Conservation (phyloP, 805 yeast genomes). For the Schwanniomyces yamadae region DNA sequence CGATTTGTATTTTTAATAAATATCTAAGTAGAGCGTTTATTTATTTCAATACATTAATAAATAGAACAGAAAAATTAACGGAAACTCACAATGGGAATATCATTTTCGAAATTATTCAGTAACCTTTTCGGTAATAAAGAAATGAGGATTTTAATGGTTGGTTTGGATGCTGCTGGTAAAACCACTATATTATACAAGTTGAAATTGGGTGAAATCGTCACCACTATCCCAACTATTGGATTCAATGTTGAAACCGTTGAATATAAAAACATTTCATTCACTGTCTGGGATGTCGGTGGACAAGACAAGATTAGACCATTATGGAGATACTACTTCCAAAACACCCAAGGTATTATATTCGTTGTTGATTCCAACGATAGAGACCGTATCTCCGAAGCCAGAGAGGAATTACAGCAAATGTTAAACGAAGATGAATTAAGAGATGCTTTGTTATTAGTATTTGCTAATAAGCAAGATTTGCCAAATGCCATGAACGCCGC, state of each 20-base stretch:
- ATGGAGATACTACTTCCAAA: slow-evolving; percentile 99
- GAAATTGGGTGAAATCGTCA: slow-evolving; percentile 93
- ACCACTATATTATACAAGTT: slow-evolving; percentile 94
- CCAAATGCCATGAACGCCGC: slow-evolving; percentile 99
- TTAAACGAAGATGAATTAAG: slow-evolving; percentile 97
- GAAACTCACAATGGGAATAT: slow-evolving; percentile 72
- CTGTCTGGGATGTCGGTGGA: slow-evolving; percentile 99
- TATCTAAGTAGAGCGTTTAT: slow-evolving; percentile 1
- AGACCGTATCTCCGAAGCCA: slow-evolving; percentile 96
- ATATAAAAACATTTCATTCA: slow-evolving; percentile 93
- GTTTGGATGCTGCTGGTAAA: slow-evolving; percentile 98
- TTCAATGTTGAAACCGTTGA: slow-evolving; percentile 97
- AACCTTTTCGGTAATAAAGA: slow-evolving; percentile 97
- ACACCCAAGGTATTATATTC: slow-evolving; percentile 97
- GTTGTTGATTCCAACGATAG: slow-evolving; percentile 98
- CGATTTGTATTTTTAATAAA: background rate
- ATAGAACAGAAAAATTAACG: slow-evolving; percentile 3
- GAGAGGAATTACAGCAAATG: slow-evolving; percentile 98
- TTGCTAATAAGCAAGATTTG: slow-evolving; percentile 98
- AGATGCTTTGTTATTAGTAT: slow-evolving; percentile 91
- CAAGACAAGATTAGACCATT: slow-evolving; percentile 98
- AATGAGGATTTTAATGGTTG: slow-evolving; percentile 98
- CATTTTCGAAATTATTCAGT: slow-evolving; percentile 88
- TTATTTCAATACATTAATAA: slow-evolving; percentile 7
- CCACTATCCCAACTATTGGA: slow-evolving; percentile 96